Base-by-base conservation (phyloP, 768 basidiomycete genomes). In the Hericium erinaceus region DNA sequence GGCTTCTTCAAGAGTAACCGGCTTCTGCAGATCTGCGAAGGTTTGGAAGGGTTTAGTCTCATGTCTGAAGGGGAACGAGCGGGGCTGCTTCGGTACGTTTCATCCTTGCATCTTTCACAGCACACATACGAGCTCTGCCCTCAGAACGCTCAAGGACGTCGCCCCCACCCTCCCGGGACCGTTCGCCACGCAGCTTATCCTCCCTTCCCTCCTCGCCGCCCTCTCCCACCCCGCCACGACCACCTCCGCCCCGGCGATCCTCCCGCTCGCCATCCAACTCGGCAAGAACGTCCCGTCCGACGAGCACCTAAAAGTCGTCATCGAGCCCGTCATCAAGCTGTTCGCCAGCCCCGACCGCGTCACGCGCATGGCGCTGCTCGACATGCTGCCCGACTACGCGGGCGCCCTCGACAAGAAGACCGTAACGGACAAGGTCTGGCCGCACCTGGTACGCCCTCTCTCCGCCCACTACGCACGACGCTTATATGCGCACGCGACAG, bases 261-360 rank as follows among this genome's bases (percentile, higher is more conserved):
- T 98, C 11, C 93, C 95, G 1, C 75, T 98, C 2, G 85, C 95
- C 10, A 73, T 98, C 33, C 84, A 85, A 56, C 81, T 97, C 40
- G 89, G 92, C 3, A 81, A 79, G 64, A 81, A 82, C 61, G 77
- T 89, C 0, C 72, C 87, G 0, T 78, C 83, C 1, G 79, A 83
- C 18, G 85, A 94, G 52, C 95, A 94, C 65, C 66, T 76, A 2
- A 77, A 77, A 39, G 65, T 80, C 4, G 82, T 98, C 15, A 70
- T 95, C 2, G 79, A 79, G 7, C 92, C 95, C 0, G 76, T 99
- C 2, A 78, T 92, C 46, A 91, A 87, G 68, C 76, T 98, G 39
- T 98, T 80, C 64, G 80, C 87, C 2, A 95, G 87, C 63, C 89
- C 94, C 0, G 97, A 99, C 70, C 81, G 97, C 48, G 94, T 93